phyloP scores from a whole-genome alignment of 768 basidiomycete genomes.

The Lentinula guzmanii region DNA sequence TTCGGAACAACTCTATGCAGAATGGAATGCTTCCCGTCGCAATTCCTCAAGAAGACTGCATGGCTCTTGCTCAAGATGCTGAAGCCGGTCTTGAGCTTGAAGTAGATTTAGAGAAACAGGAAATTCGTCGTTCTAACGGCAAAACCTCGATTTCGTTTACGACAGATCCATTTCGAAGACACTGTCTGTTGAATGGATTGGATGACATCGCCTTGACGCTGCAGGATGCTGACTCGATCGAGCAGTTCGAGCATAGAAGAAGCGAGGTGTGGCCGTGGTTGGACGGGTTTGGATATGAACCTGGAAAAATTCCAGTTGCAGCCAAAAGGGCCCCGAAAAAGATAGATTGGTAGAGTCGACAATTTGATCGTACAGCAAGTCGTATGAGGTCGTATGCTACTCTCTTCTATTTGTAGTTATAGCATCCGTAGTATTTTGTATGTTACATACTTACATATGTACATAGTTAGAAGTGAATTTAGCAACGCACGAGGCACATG shows the following conservation, averaged over 20 bases:
- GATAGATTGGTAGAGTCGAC: slow-evolving; percentile 61
- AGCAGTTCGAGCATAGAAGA: slow-evolving; percentile 72
- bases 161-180: slow-evolving; percentile 85
- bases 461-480: not conserved
- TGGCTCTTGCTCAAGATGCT: slow-evolving; percentile 70
- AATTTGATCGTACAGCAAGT: not conserved
- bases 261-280: slow-evolving; percentile 90
- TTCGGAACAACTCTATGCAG: slow-evolving; percentile 85
- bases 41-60: slow-evolving; percentile 67
- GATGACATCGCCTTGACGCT: slow-evolving; percentile 96
- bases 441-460: not conserved
- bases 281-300: slow-evolving; percentile 90
- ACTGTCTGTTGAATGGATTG: slow-evolving; percentile 91
- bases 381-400: not conserved
- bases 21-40: slow-evolving; percentile 86
- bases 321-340: slow-evolving; percentile 35
- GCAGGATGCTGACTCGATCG: slow-evolving; percentile 69
- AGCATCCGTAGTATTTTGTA: too few species aligned
- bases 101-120: slow-evolving; percentile 79
- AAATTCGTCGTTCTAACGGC: slow-evolving; percentile 70
- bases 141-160: slow-evolving; percentile 69
- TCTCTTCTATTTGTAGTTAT: too few species aligned
- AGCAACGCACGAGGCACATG: slow-evolving; percentile 1
- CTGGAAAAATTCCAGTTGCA: slow-evolving; percentile 61
- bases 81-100: slow-evolving; percentile 70